Evolutionary conservation across 2,329 filamentous ascomycete genomes (phyloP).

Genomic region (Capronia coronata): DNA sequence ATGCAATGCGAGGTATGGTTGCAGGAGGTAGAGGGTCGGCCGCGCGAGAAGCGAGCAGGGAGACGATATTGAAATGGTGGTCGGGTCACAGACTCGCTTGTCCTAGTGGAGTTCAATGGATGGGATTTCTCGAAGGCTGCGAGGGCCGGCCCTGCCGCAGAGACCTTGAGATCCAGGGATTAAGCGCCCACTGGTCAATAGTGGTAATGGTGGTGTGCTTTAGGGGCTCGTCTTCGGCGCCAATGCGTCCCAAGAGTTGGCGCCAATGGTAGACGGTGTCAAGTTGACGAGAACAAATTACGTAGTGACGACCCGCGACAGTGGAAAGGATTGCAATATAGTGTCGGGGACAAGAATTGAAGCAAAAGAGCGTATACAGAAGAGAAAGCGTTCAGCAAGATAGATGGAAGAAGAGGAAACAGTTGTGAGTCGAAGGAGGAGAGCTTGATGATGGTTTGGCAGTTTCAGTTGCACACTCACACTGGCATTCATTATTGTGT

Average conservation of each 20-base stretch:
- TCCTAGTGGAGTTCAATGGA: constrained; percentile 7
- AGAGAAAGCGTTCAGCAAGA: constrained; percentile 5
- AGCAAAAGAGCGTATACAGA: constrained; percentile 14
- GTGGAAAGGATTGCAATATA: constrained; percentile 12
- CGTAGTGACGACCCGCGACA: constrained; percentile 12
- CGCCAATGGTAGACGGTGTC: constrained; percentile 18
- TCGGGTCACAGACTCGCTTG: constrained; percentile 13
- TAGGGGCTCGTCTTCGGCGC: constrained; percentile 18
- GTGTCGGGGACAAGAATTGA: constrained; percentile 2
- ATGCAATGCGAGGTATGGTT: constrained; percentile 7
- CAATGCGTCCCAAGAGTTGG: constrained; percentile 19
- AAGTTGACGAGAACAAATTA: constrained; percentile 19
- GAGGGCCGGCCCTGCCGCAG: constrained; percentile 24
- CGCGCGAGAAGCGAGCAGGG: constrained; percentile 13
- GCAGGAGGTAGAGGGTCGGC: constrained; percentile 11
- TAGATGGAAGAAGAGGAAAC: constrained; percentile 2
- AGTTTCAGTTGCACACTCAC: not conserved
- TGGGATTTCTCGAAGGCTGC: constrained; percentile 12
- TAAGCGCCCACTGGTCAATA: constrained; percentile 23
- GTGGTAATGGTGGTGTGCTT: constrained; percentile 1
- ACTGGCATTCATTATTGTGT: not conserved
- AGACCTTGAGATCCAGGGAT: constrained; percentile 22
- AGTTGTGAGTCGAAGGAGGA: constrained; percentile 3
- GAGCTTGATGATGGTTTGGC: constrained; percentile 2
- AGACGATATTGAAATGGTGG: constrained; percentile 22